A percentile compares a stretch with the other conserved stretches of the same genome.
phyloP scores from a whole-genome alignment of 106 monocot species.

The Platanthera zijinensis region DNA sequence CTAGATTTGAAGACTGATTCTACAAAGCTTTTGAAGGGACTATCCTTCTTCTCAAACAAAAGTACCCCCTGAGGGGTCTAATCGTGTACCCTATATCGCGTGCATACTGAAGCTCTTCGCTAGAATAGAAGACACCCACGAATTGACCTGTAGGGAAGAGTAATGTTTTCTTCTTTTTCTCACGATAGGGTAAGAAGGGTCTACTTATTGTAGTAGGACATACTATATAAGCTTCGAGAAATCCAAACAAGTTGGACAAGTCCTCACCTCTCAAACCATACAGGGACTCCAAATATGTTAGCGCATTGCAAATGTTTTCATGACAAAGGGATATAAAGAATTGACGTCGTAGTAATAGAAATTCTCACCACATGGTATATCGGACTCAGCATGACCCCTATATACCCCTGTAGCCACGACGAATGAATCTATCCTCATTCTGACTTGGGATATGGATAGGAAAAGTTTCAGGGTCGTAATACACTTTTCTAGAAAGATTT shows the following conservation, averaged over 20 bases:
- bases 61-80: too few relatives aligned
- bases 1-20: too few relatives aligned
- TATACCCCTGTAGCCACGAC: not conserved
- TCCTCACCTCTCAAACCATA: slow-evolving; percentile 2
- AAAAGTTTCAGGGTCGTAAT: not conserved
- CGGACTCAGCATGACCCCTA: slow-evolving; percentile 10
- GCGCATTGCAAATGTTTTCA: slow-evolving; percentile 8
- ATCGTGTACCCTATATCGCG: too few relatives aligned
- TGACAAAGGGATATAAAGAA: slow-evolving; percentile 15
- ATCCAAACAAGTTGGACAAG: slow-evolving; percentile 9
- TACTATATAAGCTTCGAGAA: slow-evolving; percentile 14
- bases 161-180: too few relatives aligned
- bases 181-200: slow-evolving; percentile 5
- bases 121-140: too few relatives aligned
- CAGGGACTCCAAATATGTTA: slow-evolving; percentile 1
- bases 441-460: slow-evolving; percentile 2
- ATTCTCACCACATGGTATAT: slow-evolving; percentile 13
- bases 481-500: not conserved
- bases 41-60: too few relatives aligned
- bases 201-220: slow-evolving; percentile 8
- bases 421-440: slow-evolving; percentile 5
- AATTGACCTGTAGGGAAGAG: too few relatives aligned
- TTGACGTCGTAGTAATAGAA: slow-evolving; percentile 14
- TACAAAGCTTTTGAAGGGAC: too few relatives aligned
- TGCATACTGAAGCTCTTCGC: too few relatives aligned